Evolutionary conservation across 306 rosid species (phyloP).

Genomic region (Psophocarpus tetragonolobus): DNA sequence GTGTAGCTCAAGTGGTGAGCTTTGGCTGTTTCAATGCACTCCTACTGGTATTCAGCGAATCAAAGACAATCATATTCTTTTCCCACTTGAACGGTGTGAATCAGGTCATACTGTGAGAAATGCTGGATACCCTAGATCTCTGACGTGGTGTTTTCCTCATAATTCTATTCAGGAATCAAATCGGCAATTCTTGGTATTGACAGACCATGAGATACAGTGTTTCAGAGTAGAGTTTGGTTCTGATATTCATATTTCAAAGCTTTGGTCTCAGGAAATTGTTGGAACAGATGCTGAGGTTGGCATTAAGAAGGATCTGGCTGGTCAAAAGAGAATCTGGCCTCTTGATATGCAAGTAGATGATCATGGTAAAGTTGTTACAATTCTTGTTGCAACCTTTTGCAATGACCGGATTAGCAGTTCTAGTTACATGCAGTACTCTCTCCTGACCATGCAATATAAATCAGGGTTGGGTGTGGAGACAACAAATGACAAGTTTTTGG

Average conservation of each 20-base stretch:
- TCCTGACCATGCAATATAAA: slow-evolving; percentile 86
- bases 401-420: slow-evolving; percentile 90
- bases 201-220: slow-evolving; percentile 82
- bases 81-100: slow-evolving; percentile 51
- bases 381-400: slow-evolving; percentile 83
- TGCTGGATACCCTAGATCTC: slow-evolving; percentile 91
- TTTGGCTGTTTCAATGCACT: slow-evolving; percentile 83
- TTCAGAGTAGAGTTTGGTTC: slow-evolving; percentile 57
- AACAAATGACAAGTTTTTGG: slow-evolving; percentile 62
- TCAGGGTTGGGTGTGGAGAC: slow-evolving; percentile 52
- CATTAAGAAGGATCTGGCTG: slow-evolving; percentile 91
- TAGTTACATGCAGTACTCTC: slow-evolving; percentile 92
- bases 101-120: slow-evolving; percentile 47
- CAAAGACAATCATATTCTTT: slow-evolving; percentile 45
- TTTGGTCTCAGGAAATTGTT: slow-evolving; percentile 88
- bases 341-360: slow-evolving; percentile 83
- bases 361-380: slow-evolving; percentile 72
- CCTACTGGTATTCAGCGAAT: slow-evolving; percentile 61
- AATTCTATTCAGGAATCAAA: slow-evolving; percentile 46
- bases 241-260: slow-evolving; percentile 58
- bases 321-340: slow-evolving; percentile 94
- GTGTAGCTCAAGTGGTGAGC: slow-evolving; percentile 73
- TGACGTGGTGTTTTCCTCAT: slow-evolving; percentile 71
- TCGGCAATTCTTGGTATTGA: slow-evolving; percentile 65
- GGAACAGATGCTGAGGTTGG: slow-evolving; percentile 86